Evolutionary conservation across 1,139 yeast genomes (phyloP).

Genomic region (Pichia sp.): DNA sequence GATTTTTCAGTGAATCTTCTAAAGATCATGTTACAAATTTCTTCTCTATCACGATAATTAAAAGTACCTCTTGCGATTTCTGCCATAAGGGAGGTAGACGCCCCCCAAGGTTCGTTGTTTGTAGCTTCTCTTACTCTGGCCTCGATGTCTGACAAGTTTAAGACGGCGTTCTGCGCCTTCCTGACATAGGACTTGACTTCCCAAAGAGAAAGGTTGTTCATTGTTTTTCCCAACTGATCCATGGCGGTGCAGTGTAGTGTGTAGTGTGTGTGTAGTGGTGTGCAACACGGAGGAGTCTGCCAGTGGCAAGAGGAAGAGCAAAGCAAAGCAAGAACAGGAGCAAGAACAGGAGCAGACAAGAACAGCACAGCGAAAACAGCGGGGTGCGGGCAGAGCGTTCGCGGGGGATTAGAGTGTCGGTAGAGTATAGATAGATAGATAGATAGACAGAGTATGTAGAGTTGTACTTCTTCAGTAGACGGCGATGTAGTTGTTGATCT

Average conservation of each 20-base stretch:
- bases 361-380: too few species aligned
- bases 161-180: constrained; percentile 94
- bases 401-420: too few species aligned
- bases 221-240: constrained; percentile 52
- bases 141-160: constrained; percentile 93
- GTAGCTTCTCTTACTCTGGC: constrained; percentile 96
- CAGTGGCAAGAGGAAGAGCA: too few species aligned
- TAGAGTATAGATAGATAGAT: too few species aligned
- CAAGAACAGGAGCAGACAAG: too few species aligned
- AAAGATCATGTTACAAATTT: constrained; percentile 37
- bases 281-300: too few species aligned
- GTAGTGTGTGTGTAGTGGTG: too few species aligned
- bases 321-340: too few species aligned
- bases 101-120: constrained; percentile 99
- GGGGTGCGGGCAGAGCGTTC: too few species aligned
- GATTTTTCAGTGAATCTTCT: constrained; percentile 45
- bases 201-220: constrained; percentile 79
- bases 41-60: constrained; percentile 77
- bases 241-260: too few species aligned
- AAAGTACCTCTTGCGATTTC: constrained; percentile 94
- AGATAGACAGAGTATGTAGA: too few species aligned
- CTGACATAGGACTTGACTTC: constrained; percentile 98
- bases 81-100: constrained; percentile 84
- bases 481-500: constrained; percentile 71
- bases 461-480: constrained; percentile 60